Percentiles rank a stretch among this genome's conserved stretches.
phyloP scores from a whole-genome alignment of 2,329 filamentous ascomycete genomes.

The Didymella pinodella region DNA sequence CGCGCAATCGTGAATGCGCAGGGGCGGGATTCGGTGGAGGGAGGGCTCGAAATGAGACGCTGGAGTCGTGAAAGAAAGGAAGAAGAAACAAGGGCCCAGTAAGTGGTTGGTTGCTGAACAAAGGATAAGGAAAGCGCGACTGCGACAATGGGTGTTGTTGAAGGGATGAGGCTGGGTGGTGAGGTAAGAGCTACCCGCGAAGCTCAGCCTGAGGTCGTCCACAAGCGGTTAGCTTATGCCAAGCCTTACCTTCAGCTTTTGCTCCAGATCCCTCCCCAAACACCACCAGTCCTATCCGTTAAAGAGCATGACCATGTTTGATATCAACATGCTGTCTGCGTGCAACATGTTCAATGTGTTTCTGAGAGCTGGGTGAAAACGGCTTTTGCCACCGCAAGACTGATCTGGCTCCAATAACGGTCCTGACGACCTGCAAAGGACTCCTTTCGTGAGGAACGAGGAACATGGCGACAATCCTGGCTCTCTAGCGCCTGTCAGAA shows the following conservation, averaged over 20 bases:
- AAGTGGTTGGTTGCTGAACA: slow-evolving; percentile 6
- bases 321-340: too few relatives aligned
- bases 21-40: background rate
- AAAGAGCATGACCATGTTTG: background rate
- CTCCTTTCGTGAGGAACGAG: background rate
- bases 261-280: too few relatives aligned
- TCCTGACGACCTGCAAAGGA: background rate
- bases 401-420: background rate
- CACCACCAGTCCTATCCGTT: too few relatives aligned
- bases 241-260: background rate
- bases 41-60: background rate
- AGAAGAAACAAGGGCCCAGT: background rate
- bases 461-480: background rate
- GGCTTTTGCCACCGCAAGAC: background rate
- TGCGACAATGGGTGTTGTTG: slow-evolving; percentile 17
- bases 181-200: slow-evolving; percentile 14
- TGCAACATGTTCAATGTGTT: background rate
- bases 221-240: background rate
- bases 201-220: slow-evolving; percentile 1
- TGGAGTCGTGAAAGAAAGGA: background rate
- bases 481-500: background rate
- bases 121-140: slow-evolving; percentile 20
- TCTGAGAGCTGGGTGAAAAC: background rate
- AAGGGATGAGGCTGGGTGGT: slow-evolving; percentile 8
- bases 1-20: slow-evolving; percentile 9